Evolutionary conservation across 495 filamentous ascomycete species (phyloP), one percentile per base, ranked within the genome.

Genomic region (Aspergillus kassunensis): DNA sequence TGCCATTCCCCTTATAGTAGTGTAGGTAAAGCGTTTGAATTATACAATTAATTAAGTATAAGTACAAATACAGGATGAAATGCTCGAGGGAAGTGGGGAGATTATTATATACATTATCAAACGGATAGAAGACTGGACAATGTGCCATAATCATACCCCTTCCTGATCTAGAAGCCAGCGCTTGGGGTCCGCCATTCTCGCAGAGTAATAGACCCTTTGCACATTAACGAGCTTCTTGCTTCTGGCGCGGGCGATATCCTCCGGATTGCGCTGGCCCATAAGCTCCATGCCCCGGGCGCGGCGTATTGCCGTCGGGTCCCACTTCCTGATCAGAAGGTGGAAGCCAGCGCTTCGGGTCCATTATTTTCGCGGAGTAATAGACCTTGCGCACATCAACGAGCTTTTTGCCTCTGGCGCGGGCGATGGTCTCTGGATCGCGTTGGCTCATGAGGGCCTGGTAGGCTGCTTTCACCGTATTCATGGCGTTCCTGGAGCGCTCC

Each of bases 401-500:
- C 79, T 98, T 98, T 79, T 84, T 90, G 37, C 93, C 92, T 44
- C 90, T 71, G 34, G 85, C 92, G 25, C 85, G 74, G 37, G 93
- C 93, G 64, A 98, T 79, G 60, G 90, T 84, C 64, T 97, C 89
- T 9, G 95, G 95, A 57, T 92, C 71, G 51, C 76, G 80, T 75
- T 99, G 93, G 71, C 70, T 86, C 71, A 79, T 76, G 39, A 99
- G 75, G 1, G 92, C 93, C 63, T 91, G 59, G 63, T 87, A 87
- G 24, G 87, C 81, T 12, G 93, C 92, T 74, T 97, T 97, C 59
- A 95, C 85, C 12, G 90, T 86, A 71, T 99, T 99, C 90, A 97
- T 95, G 47, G 86, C 87, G 77, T 97, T 99, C 50, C 90, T 75
- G 20, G 86, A 85, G 20, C 90, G 80, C 37, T 81, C 80, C 36